phyloP scores from a whole-genome alignment of 257 asterid genomes.

The Plantago ovata region DNA sequence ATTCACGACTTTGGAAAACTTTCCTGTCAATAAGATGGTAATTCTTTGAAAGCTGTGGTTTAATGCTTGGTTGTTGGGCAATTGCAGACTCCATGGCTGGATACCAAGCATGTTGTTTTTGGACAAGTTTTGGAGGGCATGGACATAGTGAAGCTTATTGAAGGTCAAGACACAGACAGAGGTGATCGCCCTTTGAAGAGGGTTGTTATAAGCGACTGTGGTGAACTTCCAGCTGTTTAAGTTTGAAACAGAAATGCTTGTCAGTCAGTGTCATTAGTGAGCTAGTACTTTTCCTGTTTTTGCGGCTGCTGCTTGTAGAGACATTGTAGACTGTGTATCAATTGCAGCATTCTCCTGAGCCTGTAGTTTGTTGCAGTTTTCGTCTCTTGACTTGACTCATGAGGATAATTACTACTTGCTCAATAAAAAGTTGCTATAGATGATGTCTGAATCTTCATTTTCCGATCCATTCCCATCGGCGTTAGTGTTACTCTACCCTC shows the following conservation, averaged over 20 bases:
- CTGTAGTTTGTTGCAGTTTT: constrained; percentile 20
- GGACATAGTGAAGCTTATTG: constrained; percentile 70
- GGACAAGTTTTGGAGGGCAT: constrained; percentile 97
- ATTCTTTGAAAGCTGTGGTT: not conserved
- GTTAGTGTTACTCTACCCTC: too few relatives aligned
- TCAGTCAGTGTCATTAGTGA: constrained; percentile 7
- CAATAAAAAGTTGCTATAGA: too few relatives aligned
- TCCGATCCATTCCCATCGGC: too few relatives aligned
- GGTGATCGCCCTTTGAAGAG: constrained; percentile 85
- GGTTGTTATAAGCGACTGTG: constrained; percentile 85
- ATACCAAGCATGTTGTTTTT: constrained; percentile 80
- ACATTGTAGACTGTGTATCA: constrained; percentile 7
- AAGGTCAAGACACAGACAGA: constrained; percentile 82
- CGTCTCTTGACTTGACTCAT: constrained; percentile 25
- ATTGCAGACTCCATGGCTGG: constrained; percentile 92
- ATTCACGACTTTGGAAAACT: not conserved
- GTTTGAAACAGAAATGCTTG: not conserved
- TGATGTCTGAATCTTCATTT: too few relatives aligned
- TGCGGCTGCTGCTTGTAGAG: constrained; percentile 27
- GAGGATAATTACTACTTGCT: constrained; percentile 8
- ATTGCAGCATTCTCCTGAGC: constrained; percentile 26
- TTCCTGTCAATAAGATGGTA: not conserved
- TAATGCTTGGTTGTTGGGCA: constrained; percentile 15
- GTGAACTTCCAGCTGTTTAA: constrained; percentile 78
- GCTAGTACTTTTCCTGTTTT: constrained; percentile 19